Base-by-base conservation (phyloP, 495 filamentous ascomycete genomes). In the Penicillium mononematosum region DNA sequence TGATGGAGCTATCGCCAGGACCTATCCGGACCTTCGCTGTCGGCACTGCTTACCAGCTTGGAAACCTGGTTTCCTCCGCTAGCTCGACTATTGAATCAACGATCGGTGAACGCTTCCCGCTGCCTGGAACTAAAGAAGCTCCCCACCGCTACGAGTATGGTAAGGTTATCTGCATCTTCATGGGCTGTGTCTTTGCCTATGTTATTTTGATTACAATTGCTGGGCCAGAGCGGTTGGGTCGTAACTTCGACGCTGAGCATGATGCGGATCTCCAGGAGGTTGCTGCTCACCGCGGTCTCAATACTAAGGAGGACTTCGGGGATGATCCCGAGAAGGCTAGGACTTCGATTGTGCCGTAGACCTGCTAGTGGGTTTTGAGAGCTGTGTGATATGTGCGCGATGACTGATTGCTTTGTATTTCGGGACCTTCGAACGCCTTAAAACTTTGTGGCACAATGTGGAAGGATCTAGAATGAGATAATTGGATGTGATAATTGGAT, bases 141-240 rank as follows among this genome's bases (percentile, higher is more conserved):
- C 19, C 61, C 42, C 75, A 75, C 5, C 75, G 90, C 27, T 96
- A 92, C 67, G 74, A 91, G 47, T 96, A 96, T 51, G 92, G 92
- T 12, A 88, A 88, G 58, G 92, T 96, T 4, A 92, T 96, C 60
- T 91, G 88, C 56, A 94, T 96, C 63, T 92, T 96, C 69, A 90
- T 96, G 89, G 92, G 83, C 3, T 92, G 89, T 61, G 92, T 96
- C n/a, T 96, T 85, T 70, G 86, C 71, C 6, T 96, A 95, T 66
- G 80, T 86, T 8, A 90, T 96, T 58, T 0, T 94, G 0, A 59
- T 95, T 20, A 88, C 88, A 0, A 63, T 95, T 16, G 56, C 90
- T 1, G 92, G 92, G 0, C 92, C 92, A 0, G 92, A 96, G 75
- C 81, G 84, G 41, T 60, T 91, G 50, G 81, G 84, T 16, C 74